Evolutionary conservation across 768 basidiomycete genomes (phyloP).

Genomic region (Mycena leptocephala): DNA sequence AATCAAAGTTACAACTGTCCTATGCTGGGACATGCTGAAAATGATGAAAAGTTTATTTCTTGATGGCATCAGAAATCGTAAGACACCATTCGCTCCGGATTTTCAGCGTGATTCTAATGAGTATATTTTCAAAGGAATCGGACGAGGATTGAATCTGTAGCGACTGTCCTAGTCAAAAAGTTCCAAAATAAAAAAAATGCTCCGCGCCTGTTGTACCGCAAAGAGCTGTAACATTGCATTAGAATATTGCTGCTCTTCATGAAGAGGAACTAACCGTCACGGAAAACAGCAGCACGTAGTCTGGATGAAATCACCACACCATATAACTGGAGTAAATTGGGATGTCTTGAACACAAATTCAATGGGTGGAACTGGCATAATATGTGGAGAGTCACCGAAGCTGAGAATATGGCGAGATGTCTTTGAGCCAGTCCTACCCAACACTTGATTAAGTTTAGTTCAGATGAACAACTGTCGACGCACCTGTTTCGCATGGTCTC

Average conservation of each 20-base stretch:
- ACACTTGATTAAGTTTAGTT: background rate
- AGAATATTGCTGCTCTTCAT: background rate
- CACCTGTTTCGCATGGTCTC: background rate
- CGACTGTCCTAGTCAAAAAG: too few species aligned
- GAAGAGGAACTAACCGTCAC: background rate
- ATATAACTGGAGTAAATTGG: background rate
- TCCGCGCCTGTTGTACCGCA: too few species aligned
- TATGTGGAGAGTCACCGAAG: background rate
- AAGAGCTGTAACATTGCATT: background rate
- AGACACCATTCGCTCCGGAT: too few species aligned
- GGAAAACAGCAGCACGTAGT: background rate
- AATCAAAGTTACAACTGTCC: too few species aligned
- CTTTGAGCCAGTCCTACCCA: background rate
- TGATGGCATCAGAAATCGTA: too few species aligned
- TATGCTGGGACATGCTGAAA: too few species aligned
- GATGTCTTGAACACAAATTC: background rate
- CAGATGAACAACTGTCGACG: background rate
- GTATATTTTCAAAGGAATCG: too few species aligned
- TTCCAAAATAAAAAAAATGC: too few species aligned
- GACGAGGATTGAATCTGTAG: too few species aligned
- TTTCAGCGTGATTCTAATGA: too few species aligned
- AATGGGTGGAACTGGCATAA: background rate
- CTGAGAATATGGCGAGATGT: background rate
- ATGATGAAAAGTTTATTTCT: too few species aligned
- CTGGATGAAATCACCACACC: background rate